Evolutionary conservation across 108 stramenopile genomes (phyloP), one percentile per base, ranked within the genome.

Genomic region (Stephanodiscus minutulus): DNA sequence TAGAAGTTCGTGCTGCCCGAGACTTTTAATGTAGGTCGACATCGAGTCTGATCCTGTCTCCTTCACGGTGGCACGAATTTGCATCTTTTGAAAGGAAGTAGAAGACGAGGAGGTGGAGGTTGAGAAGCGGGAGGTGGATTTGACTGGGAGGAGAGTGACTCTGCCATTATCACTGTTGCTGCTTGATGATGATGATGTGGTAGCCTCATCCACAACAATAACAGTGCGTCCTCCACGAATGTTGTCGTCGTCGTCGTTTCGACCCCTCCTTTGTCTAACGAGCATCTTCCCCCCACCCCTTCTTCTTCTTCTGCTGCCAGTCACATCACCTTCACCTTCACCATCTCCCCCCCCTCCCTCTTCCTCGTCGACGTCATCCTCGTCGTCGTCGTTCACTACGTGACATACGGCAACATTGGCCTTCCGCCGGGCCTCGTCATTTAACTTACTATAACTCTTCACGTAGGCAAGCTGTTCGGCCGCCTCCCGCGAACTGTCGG

Each of bases 31-130:
- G 65, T 86, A 86, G 13, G 75, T 69, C 0, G 61, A 50, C 12
- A 86, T 83, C n/a, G 82, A 82, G 68, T 86, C 85, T 13, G 78
- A 70, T 17, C 85, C 85, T 7, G 83, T 86, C 66, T 86, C 85
- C 68, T 81, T 71, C 10, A 86, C 85, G 22, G 80, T 77, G 2
- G 85, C 85, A 28, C 78, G 82, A 0, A 85, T 68, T 27, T 55
- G 57, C n/a, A n/a, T n/a, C n/a, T n/a, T n/a, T n/a, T n/a, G n/a
- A n/a, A n/a, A n/a, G n/a, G n/a, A n/a, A n/a, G n/a, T n/a, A n/a
- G n/a, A n/a, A n/a, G n/a, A n/a, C n/a, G n/a, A n/a, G n/a, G n/a
- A n/a, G n/a, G n/a, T n/a, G n/a, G n/a, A n/a, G n/a, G n/a, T n/a
- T n/a, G n/a, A n/a, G n/a, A n/a, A n/a, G n/a, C n/a, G n/a, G n/a